Percentiles rank a stretch among this genome's conserved stretches.
Conservation (phyloP, 1,284 basidiomycete species). For the Trametes sp. region DNA sequence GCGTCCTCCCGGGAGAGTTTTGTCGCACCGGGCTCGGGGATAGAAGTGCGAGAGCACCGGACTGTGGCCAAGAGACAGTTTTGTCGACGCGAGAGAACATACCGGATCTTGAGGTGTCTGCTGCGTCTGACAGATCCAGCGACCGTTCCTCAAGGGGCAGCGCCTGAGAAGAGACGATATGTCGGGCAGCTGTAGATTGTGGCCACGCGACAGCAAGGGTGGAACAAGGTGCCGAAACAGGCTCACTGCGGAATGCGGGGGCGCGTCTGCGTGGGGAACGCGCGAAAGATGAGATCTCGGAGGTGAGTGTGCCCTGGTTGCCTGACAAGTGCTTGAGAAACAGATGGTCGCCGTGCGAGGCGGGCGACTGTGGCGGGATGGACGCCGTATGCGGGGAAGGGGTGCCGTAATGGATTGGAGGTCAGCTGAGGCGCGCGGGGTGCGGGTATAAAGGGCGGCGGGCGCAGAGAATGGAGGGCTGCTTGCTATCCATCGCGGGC, state of each 20-base stretch:
- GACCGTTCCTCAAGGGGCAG: conserved; percentile 4
- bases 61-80: conserved; percentile 5
- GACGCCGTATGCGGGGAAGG: conserved; percentile 23
- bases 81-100: conserved; percentile 10
- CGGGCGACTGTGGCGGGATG: conserved; percentile 15
- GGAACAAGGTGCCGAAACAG: conserved; percentile 14
- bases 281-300: conserved; percentile 20
- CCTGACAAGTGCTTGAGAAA: conserved; percentile 26
- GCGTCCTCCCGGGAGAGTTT: background rate
- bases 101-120: conserved; percentile 23
- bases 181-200: conserved; percentile 3
- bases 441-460: conserved; percentile 19
- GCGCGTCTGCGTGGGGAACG: conserved; percentile 24
- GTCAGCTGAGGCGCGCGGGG: conserved; percentile 29
- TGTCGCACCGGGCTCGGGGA: conserved; percentile 1
- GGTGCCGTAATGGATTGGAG: conserved; percentile 27
- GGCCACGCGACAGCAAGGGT: conserved; percentile 11
- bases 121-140: conserved; percentile 12
- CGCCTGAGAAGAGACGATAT: conserved; percentile 12
- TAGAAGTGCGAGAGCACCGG: conserved; percentile 14
- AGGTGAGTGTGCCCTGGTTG: conserved; percentile 8
- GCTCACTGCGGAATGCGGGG: conserved; percentile 14
- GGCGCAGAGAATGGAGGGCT: conserved; percentile 3
- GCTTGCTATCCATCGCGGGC: conserved; percentile 13
- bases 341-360: conserved; percentile 23